Evolutionary conservation across 2,329 filamentous ascomycete species (phyloP).

Genomic region (Fusarium burgessii): DNA sequence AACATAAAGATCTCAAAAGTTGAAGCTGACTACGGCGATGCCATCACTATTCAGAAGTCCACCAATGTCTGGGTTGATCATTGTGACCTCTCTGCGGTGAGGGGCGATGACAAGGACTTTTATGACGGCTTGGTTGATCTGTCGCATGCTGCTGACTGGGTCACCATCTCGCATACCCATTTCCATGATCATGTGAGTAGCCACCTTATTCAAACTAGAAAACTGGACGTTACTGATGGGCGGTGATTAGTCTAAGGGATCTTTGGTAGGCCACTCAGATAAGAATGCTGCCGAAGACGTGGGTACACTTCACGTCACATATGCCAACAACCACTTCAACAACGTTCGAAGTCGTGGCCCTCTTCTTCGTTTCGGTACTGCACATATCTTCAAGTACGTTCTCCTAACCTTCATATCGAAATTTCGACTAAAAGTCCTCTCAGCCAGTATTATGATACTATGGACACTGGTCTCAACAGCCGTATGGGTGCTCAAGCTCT

Average conservation of each 20-base stretch:
- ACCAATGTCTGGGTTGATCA: slow-evolving; percentile 64
- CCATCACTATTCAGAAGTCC: slow-evolving; percentile 61
- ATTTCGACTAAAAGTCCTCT: neutral
- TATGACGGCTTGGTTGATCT: slow-evolving; percentile 60
- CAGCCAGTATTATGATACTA: slow-evolving; percentile 43
- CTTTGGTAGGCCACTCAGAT: slow-evolving; percentile 71
- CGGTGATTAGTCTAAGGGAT: slow-evolving; percentile 60
- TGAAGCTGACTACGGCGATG: slow-evolving; percentile 60
- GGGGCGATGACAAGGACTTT: slow-evolving; percentile 56
- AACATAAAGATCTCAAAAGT: slow-evolving; percentile 67
- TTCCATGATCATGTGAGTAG: slow-evolving; percentile 55
- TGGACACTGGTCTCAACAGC: slow-evolving; percentile 44
- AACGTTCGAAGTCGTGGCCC: slow-evolving; percentile 72
- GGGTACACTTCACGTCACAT: slow-evolving; percentile 69
- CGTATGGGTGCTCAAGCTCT: slow-evolving; percentile 43
- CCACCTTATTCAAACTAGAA: too few relatives aligned
- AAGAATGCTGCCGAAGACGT: slow-evolving; percentile 67
- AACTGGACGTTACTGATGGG: too few relatives aligned
- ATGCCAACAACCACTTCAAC: slow-evolving; percentile 70
- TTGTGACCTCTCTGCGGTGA: slow-evolving; percentile 55
- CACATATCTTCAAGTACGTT: slow-evolving; percentile 57
- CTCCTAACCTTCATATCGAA: fast-evolving
- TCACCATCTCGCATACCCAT: slow-evolving; percentile 58
- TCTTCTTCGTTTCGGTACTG: slow-evolving; percentile 71
- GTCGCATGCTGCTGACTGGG: slow-evolving; percentile 57